Conservation (phyloP, 192 early-diverging fungal genomes). For the Piromyces sp. region DNA sequence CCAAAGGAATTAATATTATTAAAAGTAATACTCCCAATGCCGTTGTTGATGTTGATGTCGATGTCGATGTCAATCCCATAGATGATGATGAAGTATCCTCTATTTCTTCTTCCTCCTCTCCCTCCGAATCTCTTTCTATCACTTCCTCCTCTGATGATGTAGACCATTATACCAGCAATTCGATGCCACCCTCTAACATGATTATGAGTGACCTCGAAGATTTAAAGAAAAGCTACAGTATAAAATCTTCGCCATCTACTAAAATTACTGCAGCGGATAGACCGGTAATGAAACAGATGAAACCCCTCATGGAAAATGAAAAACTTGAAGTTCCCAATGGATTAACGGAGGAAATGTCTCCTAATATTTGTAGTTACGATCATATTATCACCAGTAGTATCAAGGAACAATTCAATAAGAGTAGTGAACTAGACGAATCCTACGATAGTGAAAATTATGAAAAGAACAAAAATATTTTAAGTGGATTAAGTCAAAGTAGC, state of each 20-base stretch:
- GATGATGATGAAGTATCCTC: too few species aligned
- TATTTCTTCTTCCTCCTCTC: neutral
- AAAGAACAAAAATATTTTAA: neutral
- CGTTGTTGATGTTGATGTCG: neutral
- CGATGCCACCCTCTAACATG: neutral
- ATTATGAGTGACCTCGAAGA: neutral
- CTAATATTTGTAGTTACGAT: neutral
- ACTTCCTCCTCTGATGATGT: neutral
- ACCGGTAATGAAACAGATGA: too few species aligned
- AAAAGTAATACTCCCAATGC: neutral
- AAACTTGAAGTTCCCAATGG: neutral
- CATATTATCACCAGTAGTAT: neutral
- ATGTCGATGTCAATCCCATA: neutral
- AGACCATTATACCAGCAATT: neutral
- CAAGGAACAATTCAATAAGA: neutral
- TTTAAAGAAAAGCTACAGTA: neutral
- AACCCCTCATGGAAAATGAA: neutral
- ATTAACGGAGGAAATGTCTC: neutral
- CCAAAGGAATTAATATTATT: too few species aligned
- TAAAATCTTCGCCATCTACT: too few species aligned
- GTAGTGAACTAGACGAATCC: neutral
- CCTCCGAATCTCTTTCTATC: neutral
- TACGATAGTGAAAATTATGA: neutral
- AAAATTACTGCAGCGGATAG: too few species aligned
- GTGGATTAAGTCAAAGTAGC: neutral